These are phyloP conservation scores for Penicillium aurantiogriseum DNA, from an alignment of 2,329 filamentous ascomycete genomes.

Conservation along the genomic window DNA sequence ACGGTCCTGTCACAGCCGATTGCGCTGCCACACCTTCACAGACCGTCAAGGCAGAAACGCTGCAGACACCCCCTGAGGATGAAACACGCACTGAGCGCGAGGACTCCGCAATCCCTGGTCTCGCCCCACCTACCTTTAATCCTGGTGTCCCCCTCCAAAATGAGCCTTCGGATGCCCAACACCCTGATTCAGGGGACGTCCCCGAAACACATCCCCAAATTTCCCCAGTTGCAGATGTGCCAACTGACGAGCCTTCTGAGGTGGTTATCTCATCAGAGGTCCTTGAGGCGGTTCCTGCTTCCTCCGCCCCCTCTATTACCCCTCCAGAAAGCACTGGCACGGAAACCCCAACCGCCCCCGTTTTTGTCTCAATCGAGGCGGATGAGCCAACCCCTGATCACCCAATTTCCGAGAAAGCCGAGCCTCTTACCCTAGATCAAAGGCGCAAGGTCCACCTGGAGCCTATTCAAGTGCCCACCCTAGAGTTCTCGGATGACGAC, in stretches of 20 bases:
- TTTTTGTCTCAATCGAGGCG: slow-evolving; percentile 20
- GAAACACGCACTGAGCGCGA: slow-evolving; percentile 26
- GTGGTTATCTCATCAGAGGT: slow-evolving; percentile 12
- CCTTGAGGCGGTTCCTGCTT: slow-evolving; percentile 19
- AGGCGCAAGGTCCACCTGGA: slow-evolving; percentile 45
- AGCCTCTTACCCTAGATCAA: slow-evolving; percentile 29
- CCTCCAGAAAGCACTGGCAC: slow-evolving; percentile 16
- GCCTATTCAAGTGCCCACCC: slow-evolving; percentile 51
- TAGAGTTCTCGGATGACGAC: slow-evolving; percentile 44
- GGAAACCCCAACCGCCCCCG: slow-evolving; percentile 21
- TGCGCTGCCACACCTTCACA: slow-evolving; percentile 12
- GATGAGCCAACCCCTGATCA: slow-evolving; percentile 26
- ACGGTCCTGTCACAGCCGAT: slow-evolving; percentile 14
- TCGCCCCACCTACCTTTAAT: slow-evolving; percentile 33
- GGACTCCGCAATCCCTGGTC: slow-evolving; percentile 25
- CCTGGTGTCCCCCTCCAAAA: slow-evolving; percentile 30
- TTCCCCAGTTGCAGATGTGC: slow-evolving; percentile 16
- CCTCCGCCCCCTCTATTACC: slow-evolving; percentile 18
- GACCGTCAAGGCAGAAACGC: slow-evolving; percentile 15
- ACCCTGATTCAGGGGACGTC: slow-evolving; percentile 21
- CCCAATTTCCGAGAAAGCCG: slow-evolving; percentile 20
- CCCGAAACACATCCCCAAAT: slow-evolving; percentile 25
- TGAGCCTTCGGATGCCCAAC: slow-evolving; percentile 24
- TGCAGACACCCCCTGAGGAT: slow-evolving; percentile 22
- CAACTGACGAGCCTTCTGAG: slow-evolving; percentile 16